Evolutionary conservation across 768 basidiomycete species (phyloP), one percentile per base, ranked within the genome.

Genomic region (Termitomyces sp.): DNA sequence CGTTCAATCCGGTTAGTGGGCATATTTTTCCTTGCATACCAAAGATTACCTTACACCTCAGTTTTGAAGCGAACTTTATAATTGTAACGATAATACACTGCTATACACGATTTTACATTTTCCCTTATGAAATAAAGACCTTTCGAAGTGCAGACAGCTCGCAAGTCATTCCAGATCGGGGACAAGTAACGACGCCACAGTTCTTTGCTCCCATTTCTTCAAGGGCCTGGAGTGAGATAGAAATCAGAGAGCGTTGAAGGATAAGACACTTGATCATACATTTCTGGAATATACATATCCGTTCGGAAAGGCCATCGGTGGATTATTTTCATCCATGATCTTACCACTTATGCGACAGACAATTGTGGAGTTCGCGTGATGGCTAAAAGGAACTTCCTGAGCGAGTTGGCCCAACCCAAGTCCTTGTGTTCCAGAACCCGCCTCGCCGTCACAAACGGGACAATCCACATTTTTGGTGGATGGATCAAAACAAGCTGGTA

Each of bases 281-380:
- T 94, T 91, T 71, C 83, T 77, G n/a, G 93, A 95, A 70, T 98
- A 98, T 40, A 98, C 95, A 65, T 88, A 80, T 18, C 96, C 95
- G 61, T 92, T 85, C 2, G 94, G 90, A 64, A 97, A 92, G 13
- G 86, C 88, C 86, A 97, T 82, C 0, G 95, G 93, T 79, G 88
- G 86, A 65, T 95, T 95, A 68, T 94, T 86, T 62, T 86, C 94
- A 65, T 97, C 90, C 88, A 98, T 96, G 56, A 98, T 94, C 69
- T 87, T 86, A 26, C 96, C 94, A 61, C 83, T 93, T 66, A 98
- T 80, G 53, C 85, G 74, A 68, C 97, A 98, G 16, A 98, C 95
- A 55, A 99, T 92, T 0, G 92, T 96, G 22, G 94, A 96, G 67
- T 96, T 98, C 42, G 88, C 86, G 69, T 98, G 94, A 73, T 98